Evolutionary conservation across 139 green algal species (phyloP), one percentile per base, ranked within the genome.

Genomic region (Pleodorina starrii): DNA sequence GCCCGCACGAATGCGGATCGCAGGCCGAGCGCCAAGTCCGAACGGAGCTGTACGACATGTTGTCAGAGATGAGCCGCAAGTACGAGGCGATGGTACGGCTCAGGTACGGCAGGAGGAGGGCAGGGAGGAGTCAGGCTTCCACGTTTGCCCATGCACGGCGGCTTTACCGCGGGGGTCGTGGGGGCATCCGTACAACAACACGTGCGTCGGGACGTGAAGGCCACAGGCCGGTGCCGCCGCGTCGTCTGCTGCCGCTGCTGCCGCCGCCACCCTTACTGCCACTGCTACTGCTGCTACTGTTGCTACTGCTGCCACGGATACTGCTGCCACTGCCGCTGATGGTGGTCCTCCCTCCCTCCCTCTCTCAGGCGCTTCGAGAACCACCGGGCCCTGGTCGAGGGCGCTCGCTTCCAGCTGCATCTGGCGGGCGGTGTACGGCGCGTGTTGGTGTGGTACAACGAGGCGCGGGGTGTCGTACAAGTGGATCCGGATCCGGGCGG

Each of bases 341-440:
- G 29, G 25, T 66, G 25, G 5, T 66, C 11, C 29, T 3, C 59
- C 32, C 2, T 73, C 32, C 63, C 32, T 38, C 63, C 19, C 32
- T 6, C 63, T 3, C 32, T 40, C 63, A 88, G 83, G 83, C 83
- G 75, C 23, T 54, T 42, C 9, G 89, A 90, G 48, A 88, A 79
- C 66, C 51, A 87, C 14, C 84, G 89, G 0, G 84, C 89, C 5
- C 84, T 92, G n/a, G 60, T 88, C 40, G 89, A 92, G 84, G 89
- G 89, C 4, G 89, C 84, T 12, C 50, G 63, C 19, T 92, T 92
- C 89, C n/a, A 57, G 63, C 40, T 92, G 44, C 84, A 92, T 29
- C 40, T 77, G 54, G 85, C 50, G 19, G n/a, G 54, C 25, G 51
- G 57, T 5, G 42, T 89, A 38, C 69, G 72, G 5, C 71, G 71